Conservation (phyloP, 2,329 filamentous ascomycete species). For the Penicillium capsulatum region DNA sequence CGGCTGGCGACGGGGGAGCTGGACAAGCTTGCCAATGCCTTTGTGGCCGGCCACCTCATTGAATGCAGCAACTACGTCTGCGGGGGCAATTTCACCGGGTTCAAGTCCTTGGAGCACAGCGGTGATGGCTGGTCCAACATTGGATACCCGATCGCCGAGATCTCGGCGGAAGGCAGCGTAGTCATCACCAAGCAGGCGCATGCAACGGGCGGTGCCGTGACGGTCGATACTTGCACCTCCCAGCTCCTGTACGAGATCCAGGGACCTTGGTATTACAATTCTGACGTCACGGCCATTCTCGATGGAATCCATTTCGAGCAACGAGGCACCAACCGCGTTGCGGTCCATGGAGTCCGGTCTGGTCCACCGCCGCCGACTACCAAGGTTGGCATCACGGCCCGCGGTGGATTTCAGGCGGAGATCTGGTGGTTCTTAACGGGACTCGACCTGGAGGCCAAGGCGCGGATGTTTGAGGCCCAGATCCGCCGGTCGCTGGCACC, state of each 20-base stretch:
- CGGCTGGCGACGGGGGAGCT: slow-evolving; percentile 38
- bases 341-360: slow-evolving; percentile 45
- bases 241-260: slow-evolving; percentile 55
- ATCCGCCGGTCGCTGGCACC: slow-evolving; percentile 39
- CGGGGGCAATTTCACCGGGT: slow-evolving; percentile 45
- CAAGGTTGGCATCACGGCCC: slow-evolving; percentile 48
- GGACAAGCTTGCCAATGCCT: slow-evolving; percentile 39
- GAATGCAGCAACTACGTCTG: slow-evolving; percentile 44
- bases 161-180: slow-evolving; percentile 38
- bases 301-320: slow-evolving; percentile 52
- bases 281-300: slow-evolving; percentile 53
- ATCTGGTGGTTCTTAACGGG: slow-evolving; percentile 44
- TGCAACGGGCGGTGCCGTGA: slow-evolving; percentile 38
- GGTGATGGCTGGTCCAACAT: slow-evolving; percentile 43
- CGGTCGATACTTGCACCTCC: slow-evolving; percentile 49
- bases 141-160: slow-evolving; percentile 47
- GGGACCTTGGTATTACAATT: slow-evolving; percentile 55
- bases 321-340: slow-evolving; percentile 47
- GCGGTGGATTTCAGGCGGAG: slow-evolving; percentile 47
- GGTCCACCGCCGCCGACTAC: slow-evolving; percentile 48
- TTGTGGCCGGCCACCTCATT: slow-evolving; percentile 39
- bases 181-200: slow-evolving; percentile 45
- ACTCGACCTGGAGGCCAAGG: slow-evolving; percentile 46
- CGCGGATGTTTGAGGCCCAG: slow-evolving; percentile 44
- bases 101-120: slow-evolving; percentile 33